phyloP scores from a whole-genome alignment of 257 asterid genomes.

The Salvia rosmarinus region DNA sequence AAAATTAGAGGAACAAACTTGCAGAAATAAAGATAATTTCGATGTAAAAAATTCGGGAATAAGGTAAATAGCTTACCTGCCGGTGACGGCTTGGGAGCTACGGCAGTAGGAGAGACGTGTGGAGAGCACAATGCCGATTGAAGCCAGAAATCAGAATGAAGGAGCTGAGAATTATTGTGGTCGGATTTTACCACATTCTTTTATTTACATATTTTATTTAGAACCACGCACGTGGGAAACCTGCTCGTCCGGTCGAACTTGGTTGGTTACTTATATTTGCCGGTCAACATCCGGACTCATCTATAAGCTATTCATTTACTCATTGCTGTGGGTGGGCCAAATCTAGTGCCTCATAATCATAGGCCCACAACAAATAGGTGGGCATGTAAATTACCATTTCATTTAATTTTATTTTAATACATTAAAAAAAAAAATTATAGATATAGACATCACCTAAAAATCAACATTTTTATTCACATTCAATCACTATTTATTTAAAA shows the following conservation, averaged over 20 bases:
- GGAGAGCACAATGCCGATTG: constrained; percentile 36
- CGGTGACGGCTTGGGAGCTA: constrained; percentile 37
- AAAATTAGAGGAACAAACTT: constrained; percentile 16
- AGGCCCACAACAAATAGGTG: neutral
- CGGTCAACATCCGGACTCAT: neutral
- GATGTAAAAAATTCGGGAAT: neutral
- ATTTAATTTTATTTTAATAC: too few relatives aligned
- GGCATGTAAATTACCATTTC: too few relatives aligned
- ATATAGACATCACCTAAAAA: too few relatives aligned
- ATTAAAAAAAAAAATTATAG: too few relatives aligned
- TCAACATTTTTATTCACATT: too few relatives aligned
- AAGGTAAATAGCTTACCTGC: constrained; percentile 23
- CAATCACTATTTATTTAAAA: too few relatives aligned
- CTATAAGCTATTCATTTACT: too few relatives aligned
- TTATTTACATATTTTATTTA: neutral
- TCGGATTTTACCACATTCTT: constrained; percentile 13
- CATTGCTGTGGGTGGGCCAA: too few relatives aligned
- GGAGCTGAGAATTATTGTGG: constrained; percentile 33
- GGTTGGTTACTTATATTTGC: constrained; percentile 15
- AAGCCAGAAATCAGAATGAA: constrained; percentile 20
- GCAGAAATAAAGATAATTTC: constrained; percentile 15
- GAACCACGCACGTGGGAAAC: constrained; percentile 29
- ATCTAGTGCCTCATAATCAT: too few relatives aligned
- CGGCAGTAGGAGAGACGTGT: constrained; percentile 43
- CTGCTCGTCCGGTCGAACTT: constrained; percentile 28